These are phyloP conservation scores for Magnusiomyces fungicola DNA, from an alignment of 1,139 yeast species.

Conservation along the genomic window DNA sequence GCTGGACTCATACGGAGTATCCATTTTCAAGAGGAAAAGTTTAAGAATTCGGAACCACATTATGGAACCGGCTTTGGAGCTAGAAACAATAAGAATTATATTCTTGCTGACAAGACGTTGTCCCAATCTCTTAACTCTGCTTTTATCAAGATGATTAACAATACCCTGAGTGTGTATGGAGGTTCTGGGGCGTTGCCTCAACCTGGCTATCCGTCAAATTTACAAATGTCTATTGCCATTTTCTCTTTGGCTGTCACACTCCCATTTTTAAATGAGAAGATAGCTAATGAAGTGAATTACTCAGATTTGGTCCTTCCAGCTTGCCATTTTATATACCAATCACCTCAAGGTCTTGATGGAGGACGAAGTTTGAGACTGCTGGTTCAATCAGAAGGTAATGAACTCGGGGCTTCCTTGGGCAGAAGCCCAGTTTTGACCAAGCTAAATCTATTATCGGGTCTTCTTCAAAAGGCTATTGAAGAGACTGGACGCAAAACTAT, in stretches of 20 bases:
- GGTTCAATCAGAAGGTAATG: background rate
- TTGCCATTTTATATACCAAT: slow-evolving; percentile 10
- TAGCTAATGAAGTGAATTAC: background rate
- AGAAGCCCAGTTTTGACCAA: slow-evolving; percentile 14
- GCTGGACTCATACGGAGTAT: slow-evolving; percentile 45
- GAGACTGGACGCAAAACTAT: slow-evolving; percentile 6
- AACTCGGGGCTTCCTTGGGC: background rate
- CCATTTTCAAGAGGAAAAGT: background rate
- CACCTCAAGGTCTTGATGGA: slow-evolving; percentile 6
- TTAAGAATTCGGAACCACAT: background rate
- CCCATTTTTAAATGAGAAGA: background rate
- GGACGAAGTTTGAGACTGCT: slow-evolving; percentile 1
- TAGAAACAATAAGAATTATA: background rate
- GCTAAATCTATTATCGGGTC: slow-evolving; percentile 20
- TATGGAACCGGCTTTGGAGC: slow-evolving; percentile 1
- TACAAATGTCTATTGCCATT: slow-evolving; percentile 3
- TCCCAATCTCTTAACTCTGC: background rate
- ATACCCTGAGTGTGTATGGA: slow-evolving; percentile 2
- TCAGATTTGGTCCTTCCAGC: slow-evolving; percentile 7
- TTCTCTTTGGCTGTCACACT: slow-evolving; percentile 13
- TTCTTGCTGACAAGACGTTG: background rate
- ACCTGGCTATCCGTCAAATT: background rate
- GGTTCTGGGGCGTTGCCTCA: background rate
- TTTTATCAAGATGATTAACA: slow-evolving; percentile 1
- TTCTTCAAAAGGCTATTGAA: slow-evolving; percentile 18